These are phyloP conservation scores for Solanum hybrid DNA, from an alignment of 305 asterid species.

Conservation along the genomic window DNA sequence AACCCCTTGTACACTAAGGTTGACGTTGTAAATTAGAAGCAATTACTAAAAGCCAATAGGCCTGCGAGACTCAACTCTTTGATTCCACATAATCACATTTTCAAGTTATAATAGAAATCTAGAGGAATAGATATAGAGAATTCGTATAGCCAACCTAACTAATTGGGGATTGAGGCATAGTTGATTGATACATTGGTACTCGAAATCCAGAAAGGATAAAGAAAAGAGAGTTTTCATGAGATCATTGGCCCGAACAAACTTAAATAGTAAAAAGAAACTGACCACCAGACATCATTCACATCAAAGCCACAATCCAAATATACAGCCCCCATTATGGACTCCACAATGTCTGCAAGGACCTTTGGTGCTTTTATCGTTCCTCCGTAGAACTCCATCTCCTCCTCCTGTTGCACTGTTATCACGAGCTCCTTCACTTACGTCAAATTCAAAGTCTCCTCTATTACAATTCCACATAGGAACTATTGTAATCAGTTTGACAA, in stretches of 20 bases:
- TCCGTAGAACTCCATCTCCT: conserved; percentile 41
- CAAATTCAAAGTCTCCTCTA: not conserved
- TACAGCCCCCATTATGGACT: conserved; percentile 24
- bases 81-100: not conserved
- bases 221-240: not conserved
- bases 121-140: not conserved
- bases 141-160: not conserved
- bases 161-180: not conserved
- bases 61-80: not conserved
- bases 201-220: not conserved
- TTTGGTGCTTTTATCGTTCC: conserved; percentile 77
- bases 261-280: conserved; percentile 4
- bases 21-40: not conserved
- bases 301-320: conserved; percentile 24
- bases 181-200: not conserved
- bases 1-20: not conserved
- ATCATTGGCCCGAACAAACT: not conserved
- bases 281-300: conserved; percentile 20
- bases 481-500: not conserved
- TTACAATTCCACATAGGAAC: not conserved
- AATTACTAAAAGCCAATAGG: not conserved
- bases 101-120: not conserved
- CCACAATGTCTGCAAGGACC: conserved; percentile 34
- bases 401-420: conserved; percentile 36
- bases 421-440: conserved; percentile 55